Evolutionary conservation across 148 eudicot species (phyloP).

Genomic region (Vaccinium corymbosum): DNA sequence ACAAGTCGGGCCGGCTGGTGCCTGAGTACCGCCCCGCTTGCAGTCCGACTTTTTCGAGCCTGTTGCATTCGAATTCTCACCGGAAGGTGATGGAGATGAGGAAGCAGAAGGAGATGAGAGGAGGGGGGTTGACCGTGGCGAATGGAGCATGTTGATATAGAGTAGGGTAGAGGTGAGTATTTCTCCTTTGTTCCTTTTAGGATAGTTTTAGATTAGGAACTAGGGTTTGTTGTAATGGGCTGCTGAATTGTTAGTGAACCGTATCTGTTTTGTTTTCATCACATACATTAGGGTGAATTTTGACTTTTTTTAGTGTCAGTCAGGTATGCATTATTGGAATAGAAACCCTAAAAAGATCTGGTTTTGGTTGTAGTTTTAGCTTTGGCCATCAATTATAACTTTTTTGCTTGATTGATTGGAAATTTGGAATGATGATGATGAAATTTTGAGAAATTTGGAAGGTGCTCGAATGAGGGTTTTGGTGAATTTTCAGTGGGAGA

Average conservation of each 20-base stretch:
- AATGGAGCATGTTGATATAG: conserved; percentile 33
- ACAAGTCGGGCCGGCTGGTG: conserved; percentile 81
- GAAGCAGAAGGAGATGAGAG: conserved; percentile 47
- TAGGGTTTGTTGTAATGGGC: conserved; percentile 34
- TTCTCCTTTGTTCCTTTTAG: conserved; percentile 2
- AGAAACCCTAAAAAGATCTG: conserved; percentile 1
- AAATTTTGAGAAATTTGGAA: conserved; percentile 4
- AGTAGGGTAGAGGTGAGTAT: conserved; percentile 32
- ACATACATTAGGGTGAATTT: conserved; percentile 26
- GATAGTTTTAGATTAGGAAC: conserved; percentile 28
- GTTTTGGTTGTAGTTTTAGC: conserved; percentile 14
- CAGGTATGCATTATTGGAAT: conserved; percentile 20
- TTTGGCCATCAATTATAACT: background rate
- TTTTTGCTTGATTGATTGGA: background rate
- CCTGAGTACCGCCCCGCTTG: conserved; percentile 83
- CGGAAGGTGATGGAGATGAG: conserved; percentile 88
- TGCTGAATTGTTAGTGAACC: conserved; percentile 32
- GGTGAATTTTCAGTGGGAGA: background rate
- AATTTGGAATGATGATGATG: conserved; percentile 9
- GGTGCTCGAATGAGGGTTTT: conserved; percentile 2
- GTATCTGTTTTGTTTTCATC: conserved; percentile 20
- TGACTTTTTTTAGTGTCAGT: conserved; percentile 20
- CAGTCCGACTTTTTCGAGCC: conserved; percentile 74
- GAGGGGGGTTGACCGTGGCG: conserved; percentile 18
- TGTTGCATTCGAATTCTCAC: conserved; percentile 85